Evolutionary conservation across 768 basidiomycete species (phyloP), one percentile per base, ranked within the genome.

Genomic region (Xerocomellus amylosporus): DNA sequence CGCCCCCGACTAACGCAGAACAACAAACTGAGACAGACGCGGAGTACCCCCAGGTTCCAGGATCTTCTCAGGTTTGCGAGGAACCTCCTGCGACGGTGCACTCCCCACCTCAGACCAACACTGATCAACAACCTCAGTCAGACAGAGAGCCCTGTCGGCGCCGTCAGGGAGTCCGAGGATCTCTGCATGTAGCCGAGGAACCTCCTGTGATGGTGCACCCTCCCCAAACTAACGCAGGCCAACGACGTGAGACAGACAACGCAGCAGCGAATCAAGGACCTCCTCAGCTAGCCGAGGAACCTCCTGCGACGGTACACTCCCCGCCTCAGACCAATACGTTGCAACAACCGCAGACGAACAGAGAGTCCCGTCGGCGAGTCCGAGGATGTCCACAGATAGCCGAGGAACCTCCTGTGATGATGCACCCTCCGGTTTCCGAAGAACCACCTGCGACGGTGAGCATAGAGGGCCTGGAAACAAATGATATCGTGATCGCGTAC

Each of bases 401-500:
- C 13, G 44, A 13, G 31, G 6, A 24, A 22, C 15, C 8, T 22
- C 22, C 20, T 46, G 33, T 2, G 15, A 24, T 3, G 14, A 4
- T 17, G 9, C 30, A 30, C 10, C 30, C 30, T 30, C 30, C 30
- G 14, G 8, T 14, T 8, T 1, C 5, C 14, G 24, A 15, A 14
- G 31, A 15, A 8, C 40, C 5, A n/a, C 5, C 4, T 26, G 26
- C 4, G 9, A 39, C 9, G 9, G 49, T 47, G 36, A 38, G 17
- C 28, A 19, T 48, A 8, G 24, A 48, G 26, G 49, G 51, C 8
- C 37, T 51, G 28, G 38, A 37, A 13, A n/a, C 24, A 13, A 44
- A 44, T 10, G 49, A 60, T 38, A 19, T 54, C 13, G 57, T 63
- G 5, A 56, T 61, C 46, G 60, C 47, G 62, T 61, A 20, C 31